Evolutionary conservation across 257 asterid species (phyloP).

Genomic region (Echium plantagineum): DNA sequence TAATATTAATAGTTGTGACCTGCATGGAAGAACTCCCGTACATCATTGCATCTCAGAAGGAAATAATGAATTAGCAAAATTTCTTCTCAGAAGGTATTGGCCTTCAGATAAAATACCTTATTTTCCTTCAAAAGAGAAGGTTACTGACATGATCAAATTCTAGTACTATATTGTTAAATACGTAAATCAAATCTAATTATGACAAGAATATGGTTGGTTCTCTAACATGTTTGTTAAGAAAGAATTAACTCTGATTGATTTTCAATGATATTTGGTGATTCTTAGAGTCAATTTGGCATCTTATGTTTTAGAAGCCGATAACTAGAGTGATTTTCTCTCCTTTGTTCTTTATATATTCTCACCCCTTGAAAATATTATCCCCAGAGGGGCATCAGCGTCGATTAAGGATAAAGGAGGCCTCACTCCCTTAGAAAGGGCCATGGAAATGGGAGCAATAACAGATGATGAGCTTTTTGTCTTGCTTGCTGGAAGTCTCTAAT

Average conservation of each 20-base stretch:
- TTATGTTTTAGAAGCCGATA: too few species aligned
- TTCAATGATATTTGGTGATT: too few species aligned
- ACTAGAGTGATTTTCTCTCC: too few species aligned
- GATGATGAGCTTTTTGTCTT: constrained; percentile 83
- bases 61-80: constrained; percentile 63
- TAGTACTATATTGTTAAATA: too few species aligned
- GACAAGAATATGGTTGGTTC: too few species aligned
- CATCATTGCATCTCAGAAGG: constrained; percentile 82
- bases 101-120: not conserved
- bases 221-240: too few species aligned
- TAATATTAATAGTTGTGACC: constrained; percentile 64
- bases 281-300: too few species aligned
- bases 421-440: constrained; percentile 74
- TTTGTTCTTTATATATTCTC: too few species aligned
- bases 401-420: constrained; percentile 72
- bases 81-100: constrained; percentile 77
- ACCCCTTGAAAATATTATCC: not conserved
- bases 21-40: constrained; percentile 82
- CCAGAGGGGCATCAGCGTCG: constrained; percentile 83
- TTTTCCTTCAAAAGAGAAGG: not conserved
- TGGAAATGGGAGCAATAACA: constrained; percentile 96
- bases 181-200: too few species aligned
- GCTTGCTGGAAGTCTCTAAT: constrained; percentile 72
- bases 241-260: too few species aligned
- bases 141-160: constrained; percentile 1